These are phyloP conservation scores for Russula griseocarnosa DNA, from an alignment of 768 basidiomycete species.

Conservation along the genomic window DNA sequence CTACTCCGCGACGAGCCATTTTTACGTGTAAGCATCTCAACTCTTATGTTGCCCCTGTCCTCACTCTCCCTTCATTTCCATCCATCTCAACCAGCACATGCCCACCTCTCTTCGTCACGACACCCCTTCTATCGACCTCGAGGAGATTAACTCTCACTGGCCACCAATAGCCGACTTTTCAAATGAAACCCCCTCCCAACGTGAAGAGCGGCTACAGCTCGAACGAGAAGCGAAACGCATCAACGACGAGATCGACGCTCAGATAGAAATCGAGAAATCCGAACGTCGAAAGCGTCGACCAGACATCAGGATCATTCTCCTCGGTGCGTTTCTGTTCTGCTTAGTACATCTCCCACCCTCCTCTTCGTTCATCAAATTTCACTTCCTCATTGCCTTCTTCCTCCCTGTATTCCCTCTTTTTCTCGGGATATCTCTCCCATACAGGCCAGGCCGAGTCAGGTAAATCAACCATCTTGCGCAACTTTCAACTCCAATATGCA, in stretches of 20 bases:
- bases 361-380: neutral
- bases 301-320: constrained; percentile 50
- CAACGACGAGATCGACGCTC: constrained; percentile 55
- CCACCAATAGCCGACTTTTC: constrained; percentile 35
- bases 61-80: neutral
- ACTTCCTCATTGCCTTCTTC: neutral
- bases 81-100: constrained; percentile 6
- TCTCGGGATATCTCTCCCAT: neutral
- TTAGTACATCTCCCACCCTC: neutral
- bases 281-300: constrained; percentile 38
- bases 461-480: constrained; percentile 64
- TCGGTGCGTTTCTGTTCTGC: constrained; percentile 41
- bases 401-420: too few species aligned
- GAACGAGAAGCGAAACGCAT: constrained; percentile 49
- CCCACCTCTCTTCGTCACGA: neutral
- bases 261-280: constrained; percentile 46
- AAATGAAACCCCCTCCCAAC: constrained; percentile 44
- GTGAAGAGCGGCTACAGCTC: constrained; percentile 38
- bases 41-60: neutral
- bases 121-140: constrained; percentile 18
- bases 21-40: constrained; percentile 12
- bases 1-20: neutral
- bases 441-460: constrained; percentile 66
- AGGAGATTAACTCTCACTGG: constrained; percentile 29
- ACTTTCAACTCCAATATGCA: constrained; percentile 58